Base-by-base conservation (phyloP, 108 stramenopile genomes). In the Skeletonema grethae region DNA sequence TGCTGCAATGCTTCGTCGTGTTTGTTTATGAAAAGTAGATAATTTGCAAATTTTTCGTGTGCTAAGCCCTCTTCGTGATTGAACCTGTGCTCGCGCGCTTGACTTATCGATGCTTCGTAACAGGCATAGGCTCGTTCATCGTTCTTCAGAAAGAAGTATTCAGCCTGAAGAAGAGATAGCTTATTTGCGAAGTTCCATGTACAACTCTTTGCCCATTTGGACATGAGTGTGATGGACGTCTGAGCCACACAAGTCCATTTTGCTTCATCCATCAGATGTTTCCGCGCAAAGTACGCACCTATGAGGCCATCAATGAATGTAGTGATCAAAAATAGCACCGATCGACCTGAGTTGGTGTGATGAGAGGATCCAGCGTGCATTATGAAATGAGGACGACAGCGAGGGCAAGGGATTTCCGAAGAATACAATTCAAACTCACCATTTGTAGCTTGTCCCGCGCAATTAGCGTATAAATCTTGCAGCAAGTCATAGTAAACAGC, bases 11-110 rank as follows among this genome's bases (percentile, higher is more conserved):
- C 76, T 39, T 63, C 64, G 31, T 56, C 58, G 29, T 65, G 65
- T 31, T 36, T 62, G 64, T 46, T 43, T 20, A 65, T 67, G 57
- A 73, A 43, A 18, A 58, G 56, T 53, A 75, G 64, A 58, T 63
- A 66, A 13, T 53, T 79, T 39, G 82, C 83, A 38, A 68, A 48
- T 56, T 79, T 65, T 61, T 87, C 86, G 34, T 83, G 61, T 13
- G 84, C 86, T 15, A 87, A 58, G 15, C 80, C 86, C 41, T 87
- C 70, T 62, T 87, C 78, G 65, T 79, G 67, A 79, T 67, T 31
- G 53, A 87, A 79, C 69, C 81, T 60, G 57, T 84, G 71, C 28
- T 84, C 74, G 13, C 61, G 63, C 10, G 84, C 77, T 36, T 66
- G 57, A 13, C 69, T 73, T 46, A 84, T 87, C 11, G 86, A 69